phyloP scores from a whole-genome alignment of 116 monocot genomes.

The Trichopus zeylanicus region DNA sequence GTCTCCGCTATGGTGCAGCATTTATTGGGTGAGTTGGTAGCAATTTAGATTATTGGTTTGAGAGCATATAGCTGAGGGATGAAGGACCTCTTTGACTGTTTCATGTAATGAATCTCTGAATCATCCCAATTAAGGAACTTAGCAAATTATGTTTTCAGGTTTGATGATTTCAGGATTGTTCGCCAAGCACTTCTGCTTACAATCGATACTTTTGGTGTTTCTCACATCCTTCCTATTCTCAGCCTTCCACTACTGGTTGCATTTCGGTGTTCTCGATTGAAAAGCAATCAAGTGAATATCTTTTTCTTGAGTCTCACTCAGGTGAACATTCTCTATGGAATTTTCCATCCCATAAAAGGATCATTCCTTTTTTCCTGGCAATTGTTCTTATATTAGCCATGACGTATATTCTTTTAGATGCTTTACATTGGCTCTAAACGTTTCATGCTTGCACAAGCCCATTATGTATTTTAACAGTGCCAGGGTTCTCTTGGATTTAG shows the following conservation, averaged over 20 bases:
- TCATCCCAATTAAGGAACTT: background rate
- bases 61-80: background rate
- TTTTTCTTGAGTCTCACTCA: slow-evolving; percentile 38
- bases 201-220: slow-evolving; percentile 92
- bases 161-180: slow-evolving; percentile 82
- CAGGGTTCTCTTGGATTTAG: too few relatives aligned
- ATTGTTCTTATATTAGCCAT: too few relatives aligned
- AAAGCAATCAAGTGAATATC: slow-evolving; percentile 7
- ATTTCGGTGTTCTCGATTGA: slow-evolving; percentile 6
- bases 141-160: slow-evolving; percentile 26
- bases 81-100: too few relatives aligned
- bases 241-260: slow-evolving; percentile 69
- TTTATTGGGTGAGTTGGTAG: slow-evolving; percentile 72
- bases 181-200: slow-evolving; percentile 77
- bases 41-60: background rate
- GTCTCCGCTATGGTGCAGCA: slow-evolving; percentile 90
- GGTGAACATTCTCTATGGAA: too few relatives aligned
- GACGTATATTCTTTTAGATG: too few relatives aligned
- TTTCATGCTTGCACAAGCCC: too few relatives aligned
- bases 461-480: too few relatives aligned
- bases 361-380: too few relatives aligned
- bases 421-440: too few relatives aligned
- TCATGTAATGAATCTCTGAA: background rate
- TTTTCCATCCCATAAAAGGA: too few relatives aligned
- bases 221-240: slow-evolving; percentile 75